These are phyloP conservation scores for Penicillium corylophilum DNA, from an alignment of 2,329 filamentous ascomycete genomes.

Conservation along the genomic window DNA sequence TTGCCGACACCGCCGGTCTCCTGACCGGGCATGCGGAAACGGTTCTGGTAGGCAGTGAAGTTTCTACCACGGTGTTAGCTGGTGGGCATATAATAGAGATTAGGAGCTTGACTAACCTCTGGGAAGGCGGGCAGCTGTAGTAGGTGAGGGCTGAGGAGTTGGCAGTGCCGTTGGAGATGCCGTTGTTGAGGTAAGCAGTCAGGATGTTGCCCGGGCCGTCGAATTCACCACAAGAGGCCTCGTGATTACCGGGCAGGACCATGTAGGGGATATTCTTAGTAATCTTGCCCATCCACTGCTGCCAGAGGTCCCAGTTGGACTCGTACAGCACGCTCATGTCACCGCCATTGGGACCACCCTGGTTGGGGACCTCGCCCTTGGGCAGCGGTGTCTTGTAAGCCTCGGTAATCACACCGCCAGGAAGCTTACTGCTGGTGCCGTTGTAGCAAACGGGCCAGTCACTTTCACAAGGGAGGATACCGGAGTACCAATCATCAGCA, in stretches of 20 bases:
- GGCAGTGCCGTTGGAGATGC: conserved; percentile 45
- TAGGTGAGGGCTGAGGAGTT: conserved; percentile 44
- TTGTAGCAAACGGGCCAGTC: conserved; percentile 56
- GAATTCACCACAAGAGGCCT: conserved; percentile 51
- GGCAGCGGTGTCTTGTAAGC: conserved; percentile 49
- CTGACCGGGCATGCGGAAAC: conserved; percentile 53
- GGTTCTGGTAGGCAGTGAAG: conserved; percentile 53
- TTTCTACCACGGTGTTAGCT: conserved; percentile 34
- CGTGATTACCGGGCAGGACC: conserved; percentile 54
- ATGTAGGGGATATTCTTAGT: conserved; percentile 51
- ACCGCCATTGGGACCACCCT: conserved; percentile 49
- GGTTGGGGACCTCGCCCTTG: conserved; percentile 45
- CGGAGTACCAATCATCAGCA: conserved; percentile 53
- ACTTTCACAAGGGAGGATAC: conserved; percentile 51
- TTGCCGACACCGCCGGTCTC: conserved; percentile 52
- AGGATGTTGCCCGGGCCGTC: conserved; percentile 47
- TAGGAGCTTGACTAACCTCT: conserved; percentile 35
- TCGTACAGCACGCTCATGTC: conserved; percentile 53
- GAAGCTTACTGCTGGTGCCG: conserved; percentile 45
- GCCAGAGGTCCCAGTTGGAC: conserved; percentile 54
- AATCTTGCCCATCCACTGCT: conserved; percentile 49
- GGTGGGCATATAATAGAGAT: background rate
- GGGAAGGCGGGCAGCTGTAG: conserved; percentile 54
- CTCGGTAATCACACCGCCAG: conserved; percentile 37
- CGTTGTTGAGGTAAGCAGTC: conserved; percentile 49